Base-by-base conservation (phyloP, 768 basidiomycete genomes). In the Terana coerulea region DNA sequence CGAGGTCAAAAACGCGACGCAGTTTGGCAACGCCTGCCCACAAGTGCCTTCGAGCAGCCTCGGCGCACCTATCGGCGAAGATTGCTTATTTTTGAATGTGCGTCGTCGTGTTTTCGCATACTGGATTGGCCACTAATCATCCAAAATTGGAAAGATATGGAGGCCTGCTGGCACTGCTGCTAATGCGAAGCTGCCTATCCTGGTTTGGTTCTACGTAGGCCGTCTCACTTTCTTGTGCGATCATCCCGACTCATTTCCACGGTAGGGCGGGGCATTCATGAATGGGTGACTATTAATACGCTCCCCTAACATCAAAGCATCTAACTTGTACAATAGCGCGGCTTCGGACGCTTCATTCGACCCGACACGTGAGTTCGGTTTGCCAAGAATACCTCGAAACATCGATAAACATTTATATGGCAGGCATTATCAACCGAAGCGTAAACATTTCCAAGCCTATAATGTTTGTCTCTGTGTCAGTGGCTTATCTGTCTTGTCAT, bases 31-130 rank as follows among this genome's bases (percentile, higher is more conserved):
- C 53, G 79, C 78, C 1, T 84, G 81, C 59, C 79, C 78, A 19
- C 82, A 81, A 51, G 71, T 71, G 9, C 61, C 69, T 9, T 54
- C 49, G 3, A n/a, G 55, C 3, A 58, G 43, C 22, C 61, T 78
- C 0, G 74, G 75, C 14, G 79, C 76, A 11, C 67, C 72, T 2
- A 66, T 74, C 8, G 67, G 67, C 7, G 81, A 84, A 60, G 75
- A 81, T 50, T 84, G 82, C 52, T 59, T 84, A n/a, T 69, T 65
- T 36, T 63, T 84, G 39, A 82, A 83, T 54, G 82, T 75, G 46
- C 12, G 70, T 44, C 22, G n/a, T 9, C 3, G 19, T 8, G 14
- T 26, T 10, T 19, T 14, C 14, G 15, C n/a, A n/a, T n/a, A n/a
- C n/a, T n/a, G n/a, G n/a, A n/a, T n/a, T n/a, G n/a, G n/a, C n/a